Conservation (phyloP, 1,284 basidiomycete genomes). For the Trichosporon sp. region DNA sequence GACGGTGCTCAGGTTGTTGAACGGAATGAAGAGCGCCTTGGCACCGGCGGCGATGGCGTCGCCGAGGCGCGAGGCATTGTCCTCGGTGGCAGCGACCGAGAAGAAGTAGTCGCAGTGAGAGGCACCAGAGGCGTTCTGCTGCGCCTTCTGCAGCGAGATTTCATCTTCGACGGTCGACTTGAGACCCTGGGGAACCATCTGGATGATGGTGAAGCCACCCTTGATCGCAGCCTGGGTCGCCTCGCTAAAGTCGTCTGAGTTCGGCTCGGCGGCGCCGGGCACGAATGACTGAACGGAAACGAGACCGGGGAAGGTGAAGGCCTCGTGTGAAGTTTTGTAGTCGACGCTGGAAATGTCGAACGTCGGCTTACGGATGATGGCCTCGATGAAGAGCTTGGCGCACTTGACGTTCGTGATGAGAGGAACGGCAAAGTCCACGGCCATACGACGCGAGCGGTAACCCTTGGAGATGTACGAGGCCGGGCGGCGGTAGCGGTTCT, state of each 20-base stretch:
- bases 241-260: slow-evolving; percentile 67
- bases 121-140: slow-evolving; percentile 64
- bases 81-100: slow-evolving; percentile 71
- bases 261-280: slow-evolving; percentile 66
- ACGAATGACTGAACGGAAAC: slow-evolving; percentile 87
- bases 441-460: slow-evolving; percentile 95
- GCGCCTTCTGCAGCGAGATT: slow-evolving; percentile 68
- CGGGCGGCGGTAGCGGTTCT: slow-evolving; percentile 95
- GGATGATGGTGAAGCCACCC: slow-evolving; percentile 81
- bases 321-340: slow-evolving; percentile 90
- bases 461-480: slow-evolving; percentile 97
- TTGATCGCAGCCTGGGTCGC: slow-evolving; percentile 79
- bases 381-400: slow-evolving; percentile 95
- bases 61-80: slow-evolving; percentile 67
- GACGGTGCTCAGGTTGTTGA: slow-evolving; percentile 63
- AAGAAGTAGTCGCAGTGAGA: slow-evolving; percentile 87
- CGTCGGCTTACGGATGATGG: slow-evolving; percentile 80
- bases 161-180: slow-evolving; percentile 68
- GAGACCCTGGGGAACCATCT: slow-evolving; percentile 74
- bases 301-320: slow-evolving; percentile 88
- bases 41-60: slow-evolving; percentile 77
- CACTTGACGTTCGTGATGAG: slow-evolving; percentile 99
- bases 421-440: slow-evolving; percentile 98
- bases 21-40: slow-evolving; percentile 82
- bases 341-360: slow-evolving; percentile 89